Percentiles rank a stretch among this genome's conserved stretches.
phyloP scores from a whole-genome alignment of 2,329 filamentous ascomycete genomes.

The Cercospora beticola region DNA sequence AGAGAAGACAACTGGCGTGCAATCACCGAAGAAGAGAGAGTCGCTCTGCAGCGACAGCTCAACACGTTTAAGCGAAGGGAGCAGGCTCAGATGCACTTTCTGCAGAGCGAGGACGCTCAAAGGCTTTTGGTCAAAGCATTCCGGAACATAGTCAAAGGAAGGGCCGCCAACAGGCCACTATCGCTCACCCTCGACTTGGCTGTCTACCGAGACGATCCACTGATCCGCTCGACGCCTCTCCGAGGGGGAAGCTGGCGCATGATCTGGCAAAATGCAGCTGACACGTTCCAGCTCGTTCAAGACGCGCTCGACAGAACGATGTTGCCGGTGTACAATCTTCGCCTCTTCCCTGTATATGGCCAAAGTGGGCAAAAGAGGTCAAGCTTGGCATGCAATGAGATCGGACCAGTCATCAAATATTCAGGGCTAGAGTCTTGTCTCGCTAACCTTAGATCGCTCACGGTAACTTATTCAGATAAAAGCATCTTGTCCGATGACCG shows the following conservation, averaged over 20 bases:
- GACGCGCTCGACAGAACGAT: slow-evolving; percentile 4
- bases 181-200: slow-evolving; percentile 1
- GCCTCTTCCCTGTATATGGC: slow-evolving; percentile 2
- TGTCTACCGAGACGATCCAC: background rate
- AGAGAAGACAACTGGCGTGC: background rate
- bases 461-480: slow-evolving; percentile 1
- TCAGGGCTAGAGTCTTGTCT: slow-evolving; percentile 5
- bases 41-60: slow-evolving; percentile 1
- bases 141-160: slow-evolving; percentile 1
- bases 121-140: slow-evolving; percentile 5
- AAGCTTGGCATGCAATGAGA: slow-evolving; percentile 5
- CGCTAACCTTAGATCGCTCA: slow-evolving; percentile 4
- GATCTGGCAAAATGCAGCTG: slow-evolving; percentile 9
- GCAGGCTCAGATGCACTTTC: slow-evolving; percentile 6
- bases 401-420: slow-evolving; percentile 1
- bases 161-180: background rate
- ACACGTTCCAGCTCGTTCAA: slow-evolving; percentile 9
- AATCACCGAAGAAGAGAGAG: background rate
- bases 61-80: slow-evolving; percentile 3
- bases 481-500: slow-evolving; percentile 1
- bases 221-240: slow-evolving; percentile 31
- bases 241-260: slow-evolving; percentile 53
- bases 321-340: background rate
- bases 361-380: background rate
- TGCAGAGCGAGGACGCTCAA: slow-evolving; percentile 6